A percentile compares a stretch with the other conserved stretches of the same genome.
Conservation (phyloP, 2,329 filamentous ascomycete species). For the Pestalotiopsis sp. region DNA sequence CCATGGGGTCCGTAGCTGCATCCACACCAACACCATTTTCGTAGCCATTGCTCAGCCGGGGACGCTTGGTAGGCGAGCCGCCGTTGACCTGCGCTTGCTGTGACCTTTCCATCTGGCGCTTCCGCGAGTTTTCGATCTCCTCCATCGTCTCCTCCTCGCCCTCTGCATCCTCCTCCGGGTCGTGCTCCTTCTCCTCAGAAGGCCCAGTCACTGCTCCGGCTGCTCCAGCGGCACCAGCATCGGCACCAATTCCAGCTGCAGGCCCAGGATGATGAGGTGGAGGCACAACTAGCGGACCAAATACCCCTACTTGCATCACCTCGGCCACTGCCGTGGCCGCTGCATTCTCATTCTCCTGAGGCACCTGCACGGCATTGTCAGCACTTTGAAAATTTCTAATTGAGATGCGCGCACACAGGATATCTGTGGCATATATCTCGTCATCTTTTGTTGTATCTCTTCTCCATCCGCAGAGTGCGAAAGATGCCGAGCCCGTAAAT, state of each 20-base stretch:
- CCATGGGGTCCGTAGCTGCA: constrained; percentile 61
- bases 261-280: constrained; percentile 1
- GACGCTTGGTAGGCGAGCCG: constrained; percentile 62
- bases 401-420: constrained; percentile 15
- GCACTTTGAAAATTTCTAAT: constrained; percentile 28
- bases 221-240: constrained; percentile 16
- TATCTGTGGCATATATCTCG: background rate
- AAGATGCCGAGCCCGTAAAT: constrained; percentile 7
- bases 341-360: constrained; percentile 45
- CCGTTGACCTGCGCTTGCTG: constrained; percentile 51
- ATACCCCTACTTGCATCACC: constrained; percentile 54
- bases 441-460: background rate
- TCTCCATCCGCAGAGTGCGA: constrained; percentile 5
- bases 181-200: constrained; percentile 30
- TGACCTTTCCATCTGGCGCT: constrained; percentile 50
- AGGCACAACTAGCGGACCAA: constrained; percentile 56
- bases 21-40: constrained; percentile 52
- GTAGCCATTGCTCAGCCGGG: constrained; percentile 64
- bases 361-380: constrained; percentile 51
- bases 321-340: constrained; percentile 48
- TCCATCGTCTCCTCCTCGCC: constrained; percentile 34
- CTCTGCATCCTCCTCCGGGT: constrained; percentile 39
- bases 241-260: constrained; percentile 35
- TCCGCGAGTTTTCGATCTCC: constrained; percentile 51
- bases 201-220: background rate